Evolutionary conservation across 257 asterid genomes (phyloP).

Genomic region (Orobanche coerulescens): DNA sequence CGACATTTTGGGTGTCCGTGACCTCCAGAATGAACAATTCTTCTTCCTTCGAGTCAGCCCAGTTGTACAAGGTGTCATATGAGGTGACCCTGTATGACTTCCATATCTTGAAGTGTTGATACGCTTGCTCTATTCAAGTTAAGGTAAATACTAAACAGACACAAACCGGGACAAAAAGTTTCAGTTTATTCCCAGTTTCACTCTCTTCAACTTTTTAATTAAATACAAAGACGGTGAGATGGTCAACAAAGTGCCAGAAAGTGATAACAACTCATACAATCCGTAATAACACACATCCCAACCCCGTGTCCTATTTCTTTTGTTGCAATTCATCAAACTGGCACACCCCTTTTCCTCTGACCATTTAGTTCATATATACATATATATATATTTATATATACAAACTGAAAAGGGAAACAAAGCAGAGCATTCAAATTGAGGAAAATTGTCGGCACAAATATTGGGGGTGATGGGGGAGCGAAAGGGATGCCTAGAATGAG

Average conservation of each 20-base stretch:
- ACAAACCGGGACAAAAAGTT: not conserved
- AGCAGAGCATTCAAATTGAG: slow-evolving; percentile 9
- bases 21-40: too few relatives aligned
- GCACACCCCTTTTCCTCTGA: not conserved
- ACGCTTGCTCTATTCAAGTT: not conserved
- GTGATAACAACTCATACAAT: not conserved
- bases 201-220: not conserved
- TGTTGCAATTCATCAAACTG: not conserved
- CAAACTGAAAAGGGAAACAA: not conserved
- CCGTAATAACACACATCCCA: not conserved
- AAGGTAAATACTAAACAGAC: not conserved
- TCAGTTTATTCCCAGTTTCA: not conserved
- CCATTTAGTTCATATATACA: too few relatives aligned
- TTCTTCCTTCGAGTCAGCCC: too few relatives aligned
- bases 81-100: too few relatives aligned
- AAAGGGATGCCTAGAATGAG: not conserved
- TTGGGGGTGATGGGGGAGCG: not conserved
- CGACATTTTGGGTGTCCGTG: too few relatives aligned
- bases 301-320: not conserved
- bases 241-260: slow-evolving; percentile 7
- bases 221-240: not conserved
- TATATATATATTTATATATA: too few relatives aligned
- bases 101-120: too few relatives aligned
- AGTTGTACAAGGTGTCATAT: too few relatives aligned
- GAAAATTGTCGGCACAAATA: too few relatives aligned